Evolutionary conservation across 1,284 basidiomycete genomes (phyloP).

Genomic region (Uromyces viciae-fabae): DNA sequence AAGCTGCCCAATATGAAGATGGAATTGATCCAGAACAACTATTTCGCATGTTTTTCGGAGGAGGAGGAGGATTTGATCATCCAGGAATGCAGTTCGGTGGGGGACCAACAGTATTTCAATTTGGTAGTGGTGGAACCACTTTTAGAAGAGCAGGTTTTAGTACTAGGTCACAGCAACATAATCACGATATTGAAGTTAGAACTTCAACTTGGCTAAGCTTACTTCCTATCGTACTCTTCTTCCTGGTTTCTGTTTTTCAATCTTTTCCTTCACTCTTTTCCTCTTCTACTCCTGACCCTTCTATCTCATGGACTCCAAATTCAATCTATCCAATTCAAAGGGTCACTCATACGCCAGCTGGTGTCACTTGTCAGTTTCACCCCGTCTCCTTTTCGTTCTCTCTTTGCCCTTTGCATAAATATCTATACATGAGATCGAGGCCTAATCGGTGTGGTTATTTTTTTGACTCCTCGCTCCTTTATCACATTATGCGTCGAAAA

Average conservation of each 20-base stretch:
- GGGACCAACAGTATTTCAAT: conserved; percentile 58
- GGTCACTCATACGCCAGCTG: conserved; percentile 41
- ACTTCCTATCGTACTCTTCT: conserved; percentile 76
- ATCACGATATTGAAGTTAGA: conserved; percentile 18
- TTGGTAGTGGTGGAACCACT: conserved; percentile 63
- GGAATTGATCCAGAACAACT: conserved; percentile 92
- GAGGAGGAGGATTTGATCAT: conserved; percentile 59
- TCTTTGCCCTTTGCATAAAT: not conserved
- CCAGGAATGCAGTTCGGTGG: conserved; percentile 55
- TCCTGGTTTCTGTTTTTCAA: conserved; percentile 77
- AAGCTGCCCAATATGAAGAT: conserved; percentile 60
- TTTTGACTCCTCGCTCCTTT: conserved; percentile 64
- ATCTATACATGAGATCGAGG: conserved; percentile 47
- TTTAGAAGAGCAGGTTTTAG: conserved; percentile 45
- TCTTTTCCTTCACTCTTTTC: conserved; percentile 73
- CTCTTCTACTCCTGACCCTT: conserved; percentile 69
- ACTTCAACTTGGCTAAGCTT: conserved; percentile 65
- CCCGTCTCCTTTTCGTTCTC: not conserved
- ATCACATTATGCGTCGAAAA: conserved; percentile 67
- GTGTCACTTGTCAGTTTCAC: conserved; percentile 19
- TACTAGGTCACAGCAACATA: not conserved
- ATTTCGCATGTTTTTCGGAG: conserved; percentile 98
- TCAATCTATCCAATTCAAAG: conserved; percentile 51
- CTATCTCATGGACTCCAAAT: conserved; percentile 66
- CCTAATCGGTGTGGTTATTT: conserved; percentile 58